phyloP scores from a whole-genome alignment of 768 basidiomycete genomes.

The Glaciozyma antarctica region DNA sequence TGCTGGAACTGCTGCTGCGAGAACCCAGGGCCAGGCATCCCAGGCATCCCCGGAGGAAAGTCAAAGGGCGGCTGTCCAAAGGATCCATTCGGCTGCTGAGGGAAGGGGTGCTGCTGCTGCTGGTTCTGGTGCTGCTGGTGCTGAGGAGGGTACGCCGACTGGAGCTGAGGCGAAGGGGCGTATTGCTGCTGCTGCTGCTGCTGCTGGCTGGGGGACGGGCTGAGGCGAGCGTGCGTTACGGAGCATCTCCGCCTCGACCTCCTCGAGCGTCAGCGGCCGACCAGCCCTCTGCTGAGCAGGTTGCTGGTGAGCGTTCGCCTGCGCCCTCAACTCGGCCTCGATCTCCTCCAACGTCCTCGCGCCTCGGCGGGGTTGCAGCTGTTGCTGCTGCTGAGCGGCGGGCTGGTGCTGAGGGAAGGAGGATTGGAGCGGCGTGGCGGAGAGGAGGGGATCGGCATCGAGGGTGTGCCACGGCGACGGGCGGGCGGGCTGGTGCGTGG shows the following conservation, averaged over 20 bases:
- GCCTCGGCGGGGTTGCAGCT: slow-evolving; percentile 13
- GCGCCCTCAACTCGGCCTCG: slow-evolving; percentile 36
- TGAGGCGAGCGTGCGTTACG: slow-evolving; percentile 7
- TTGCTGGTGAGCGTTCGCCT: background rate
- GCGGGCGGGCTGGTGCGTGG: background rate
- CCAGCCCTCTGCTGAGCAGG: background rate
- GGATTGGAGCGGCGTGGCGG: background rate
- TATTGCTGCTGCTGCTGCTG: slow-evolving; percentile 47
- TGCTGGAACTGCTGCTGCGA: slow-evolving; percentile 6
- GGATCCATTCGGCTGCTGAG: background rate
- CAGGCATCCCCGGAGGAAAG: background rate
- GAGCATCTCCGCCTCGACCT: slow-evolving; percentile 37
- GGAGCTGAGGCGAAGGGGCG: slow-evolving; percentile 62
- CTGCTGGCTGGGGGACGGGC: slow-evolving; percentile 38
- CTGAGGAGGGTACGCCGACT: slow-evolving; percentile 41
- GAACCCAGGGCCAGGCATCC: background rate
- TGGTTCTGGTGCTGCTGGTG: slow-evolving; percentile 6
- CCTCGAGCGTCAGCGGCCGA: slow-evolving; percentile 31
- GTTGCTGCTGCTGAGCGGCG: background rate
- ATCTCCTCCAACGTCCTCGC: slow-evolving; percentile 38
- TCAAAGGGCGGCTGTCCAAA: background rate
- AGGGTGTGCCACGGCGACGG: slow-evolving; percentile 25
- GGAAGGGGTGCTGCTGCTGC: background rate
- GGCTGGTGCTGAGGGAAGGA: background rate
- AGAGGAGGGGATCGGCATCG: slow-evolving; percentile 29